Conservation (phyloP, 371 early-diverging fungal species). For the Lichtheimia ramosa region DNA sequence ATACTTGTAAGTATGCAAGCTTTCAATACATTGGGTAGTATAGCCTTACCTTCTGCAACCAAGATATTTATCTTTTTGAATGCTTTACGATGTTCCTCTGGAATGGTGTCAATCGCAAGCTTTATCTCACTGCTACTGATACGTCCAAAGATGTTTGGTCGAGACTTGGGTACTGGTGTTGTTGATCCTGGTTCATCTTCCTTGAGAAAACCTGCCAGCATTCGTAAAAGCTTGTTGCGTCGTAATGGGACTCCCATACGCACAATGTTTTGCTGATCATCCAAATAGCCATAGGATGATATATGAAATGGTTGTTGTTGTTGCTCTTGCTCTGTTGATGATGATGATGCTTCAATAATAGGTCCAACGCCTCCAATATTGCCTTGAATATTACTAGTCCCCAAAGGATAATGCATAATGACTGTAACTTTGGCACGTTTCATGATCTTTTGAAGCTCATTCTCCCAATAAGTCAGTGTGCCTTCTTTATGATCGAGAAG, state of each 20-base stretch:
- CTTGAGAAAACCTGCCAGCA: conserved; percentile 13
- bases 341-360: conserved; percentile 28
- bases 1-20: neutral
- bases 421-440: too few relatives aligned
- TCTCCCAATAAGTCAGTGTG: too few relatives aligned
- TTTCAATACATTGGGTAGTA: neutral
- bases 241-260: conserved; percentile 58
- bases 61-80: conserved; percentile 41
- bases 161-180: neutral
- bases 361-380: too few relatives aligned
- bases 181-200: neutral
- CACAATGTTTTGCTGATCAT: conserved; percentile 10
- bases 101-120: conserved; percentile 10
- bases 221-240: conserved; percentile 42
- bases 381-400: too few relatives aligned
- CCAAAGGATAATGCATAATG: too few relatives aligned
- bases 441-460: too few relatives aligned
- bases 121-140: neutral
- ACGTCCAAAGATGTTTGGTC: neutral
- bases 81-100: conserved; percentile 26
- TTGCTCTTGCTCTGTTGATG: conserved; percentile 10
- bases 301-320: conserved; percentile 1
- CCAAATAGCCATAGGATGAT: neutral
- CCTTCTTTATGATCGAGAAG: too few relatives aligned
- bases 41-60: conserved; percentile 43